Base-by-base conservation (phyloP, 768 basidiomycete genomes). In the Hygrophorus pudorinus region DNA sequence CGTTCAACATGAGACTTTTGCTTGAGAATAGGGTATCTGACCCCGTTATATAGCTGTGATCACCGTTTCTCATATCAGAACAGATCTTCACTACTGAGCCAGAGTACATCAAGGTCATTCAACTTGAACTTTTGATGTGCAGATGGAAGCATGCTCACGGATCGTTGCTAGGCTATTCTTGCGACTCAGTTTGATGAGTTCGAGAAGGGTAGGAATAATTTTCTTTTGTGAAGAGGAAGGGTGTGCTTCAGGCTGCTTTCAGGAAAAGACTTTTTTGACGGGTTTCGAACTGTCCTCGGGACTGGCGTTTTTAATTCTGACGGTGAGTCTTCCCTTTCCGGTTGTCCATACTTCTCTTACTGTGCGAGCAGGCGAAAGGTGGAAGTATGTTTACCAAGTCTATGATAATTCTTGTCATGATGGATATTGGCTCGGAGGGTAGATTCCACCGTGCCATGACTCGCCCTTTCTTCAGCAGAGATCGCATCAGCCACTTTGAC, bases 391-490 rank as follows among this genome's bases (percentile, higher is more conserved):
- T 17, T 11, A 20, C 16, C 2, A n/a, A 13, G 3, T 17, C 14
- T 21, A 4, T 20, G 29, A 32, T 7, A 24, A n/a, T 7, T 38
- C 33, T 13, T 39, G n/a, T 20, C 8, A 24, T n/a, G 18, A 27
- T 3, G 17, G 9, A 16, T 17, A 10, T 30, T 32, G 20, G 2
- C 4, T 4, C 20, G 20, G 14, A 18, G 13, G 7, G 1, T 28
- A 38, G 7, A 11, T 44, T 43, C 41, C 36, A 45, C 56, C 75
- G 81, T 8, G 53, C 67, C 3, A 79, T 85, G 65, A 78, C 79
- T 0, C 73, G 83, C 0, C 82, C 82, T 0, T 84, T 85, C 65
- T 85, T 86, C 63, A 72, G 58, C 43, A 69, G 67, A 35, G 80
- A 83, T 28, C 64, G 71, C 27, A 72, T 81, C 42, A 72, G 68